Evolutionary conservation across 257 asterid genomes (phyloP).

Genomic region (Solanum sitiens): DNA sequence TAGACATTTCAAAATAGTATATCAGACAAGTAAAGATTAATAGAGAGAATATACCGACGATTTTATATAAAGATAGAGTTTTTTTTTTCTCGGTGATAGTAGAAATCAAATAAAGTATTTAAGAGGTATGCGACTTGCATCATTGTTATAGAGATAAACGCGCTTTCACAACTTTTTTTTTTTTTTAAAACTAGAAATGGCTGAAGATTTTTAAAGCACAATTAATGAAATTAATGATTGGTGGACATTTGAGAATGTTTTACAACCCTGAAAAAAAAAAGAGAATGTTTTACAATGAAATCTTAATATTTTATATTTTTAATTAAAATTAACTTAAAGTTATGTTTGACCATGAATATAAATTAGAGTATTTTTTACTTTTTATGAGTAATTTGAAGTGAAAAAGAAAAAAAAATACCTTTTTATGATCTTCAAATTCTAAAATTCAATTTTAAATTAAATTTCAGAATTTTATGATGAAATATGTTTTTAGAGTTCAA

Average conservation of each 20-base stretch:
- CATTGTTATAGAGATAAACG: background rate
- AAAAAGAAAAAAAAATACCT: too few relatives aligned
- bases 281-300: too few relatives aligned
- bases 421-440: background rate
- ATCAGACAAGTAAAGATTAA: too few relatives aligned
- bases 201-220: background rate
- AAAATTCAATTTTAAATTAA: background rate
- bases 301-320: too few relatives aligned
- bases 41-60: background rate
- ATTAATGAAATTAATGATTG: background rate
- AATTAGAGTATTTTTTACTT: too few relatives aligned
- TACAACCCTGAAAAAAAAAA: too few relatives aligned
- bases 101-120: too few relatives aligned
- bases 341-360: background rate
- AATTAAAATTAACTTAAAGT: too few relatives aligned
- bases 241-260: background rate
- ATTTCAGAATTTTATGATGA: too few relatives aligned
- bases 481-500: background rate
- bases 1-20: too few relatives aligned
- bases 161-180: background rate
- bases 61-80: background rate
- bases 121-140: background rate
- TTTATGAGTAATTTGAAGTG: too few relatives aligned
- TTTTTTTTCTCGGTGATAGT: background rate
- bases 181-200: background rate